phyloP scores from a whole-genome alignment of 2,329 filamentous ascomycete species.

The Fusarium pilosicola region DNA sequence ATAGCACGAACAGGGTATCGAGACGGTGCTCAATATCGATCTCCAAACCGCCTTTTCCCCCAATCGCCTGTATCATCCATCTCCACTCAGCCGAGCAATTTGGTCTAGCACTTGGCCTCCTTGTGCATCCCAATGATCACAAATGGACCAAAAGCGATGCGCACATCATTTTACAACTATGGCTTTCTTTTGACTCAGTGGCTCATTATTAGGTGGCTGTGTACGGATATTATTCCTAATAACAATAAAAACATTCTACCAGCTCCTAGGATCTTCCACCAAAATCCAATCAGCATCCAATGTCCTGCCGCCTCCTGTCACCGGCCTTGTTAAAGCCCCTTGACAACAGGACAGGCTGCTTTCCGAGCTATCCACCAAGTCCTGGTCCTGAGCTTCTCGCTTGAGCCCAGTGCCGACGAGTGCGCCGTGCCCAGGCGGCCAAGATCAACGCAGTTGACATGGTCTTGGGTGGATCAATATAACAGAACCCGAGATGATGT shows the following conservation, averaged over 20 bases:
- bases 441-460: slow-evolving; percentile 37
- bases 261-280: slow-evolving; percentile 8
- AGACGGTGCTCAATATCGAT: slow-evolving; percentile 41
- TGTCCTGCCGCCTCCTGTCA: slow-evolving; percentile 28
- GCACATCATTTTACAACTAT: slow-evolving; percentile 5
- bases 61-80: slow-evolving; percentile 26
- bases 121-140: slow-evolving; percentile 6
- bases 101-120: slow-evolving; percentile 27
- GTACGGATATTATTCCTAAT: slow-evolving; percentile 2
- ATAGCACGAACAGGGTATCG: slow-evolving; percentile 22
- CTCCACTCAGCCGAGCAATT: slow-evolving; percentile 31
- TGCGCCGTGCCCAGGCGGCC: slow-evolving; percentile 38
- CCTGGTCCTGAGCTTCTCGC: slow-evolving; percentile 38
- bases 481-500: slow-evolving; percentile 33
- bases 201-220: slow-evolving; percentile 12
- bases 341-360: slow-evolving; percentile 30
- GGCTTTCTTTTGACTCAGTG: not conserved
- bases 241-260: slow-evolving; percentile 29
- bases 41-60: slow-evolving; percentile 30
- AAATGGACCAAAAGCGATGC: slow-evolving; percentile 20
- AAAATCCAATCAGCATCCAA: slow-evolving; percentile 32
- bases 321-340: slow-evolving; percentile 35
- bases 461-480: slow-evolving; percentile 39
- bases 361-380: slow-evolving; percentile 35
- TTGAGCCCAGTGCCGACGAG: slow-evolving; percentile 39